Percentiles rank a stretch among this genome's conserved stretches.
Conservation (phyloP, 345 rosid species). For the Bretschneidera sinensis region DNA sequence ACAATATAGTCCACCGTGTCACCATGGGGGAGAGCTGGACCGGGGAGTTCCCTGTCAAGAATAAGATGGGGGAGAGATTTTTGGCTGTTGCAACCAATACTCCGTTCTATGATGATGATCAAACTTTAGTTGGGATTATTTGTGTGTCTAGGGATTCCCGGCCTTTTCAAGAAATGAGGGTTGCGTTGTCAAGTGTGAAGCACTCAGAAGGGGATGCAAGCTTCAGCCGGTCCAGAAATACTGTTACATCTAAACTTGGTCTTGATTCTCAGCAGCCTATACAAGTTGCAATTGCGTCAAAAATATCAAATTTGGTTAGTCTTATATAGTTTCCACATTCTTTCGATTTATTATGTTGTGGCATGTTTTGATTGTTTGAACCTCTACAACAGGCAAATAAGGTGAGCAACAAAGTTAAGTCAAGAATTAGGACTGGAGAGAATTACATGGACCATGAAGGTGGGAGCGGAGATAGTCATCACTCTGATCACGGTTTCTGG, state of each 20-base stretch:
- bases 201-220: constrained; percentile 44
- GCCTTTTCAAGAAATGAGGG: constrained; percentile 41
- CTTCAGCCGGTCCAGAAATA: constrained; percentile 39
- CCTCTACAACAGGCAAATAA: constrained; percentile 58
- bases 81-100: constrained; percentile 58
- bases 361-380: constrained; percentile 28
- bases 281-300: constrained; percentile 84
- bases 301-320: constrained; percentile 87
- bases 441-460: constrained; percentile 52
- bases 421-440: constrained; percentile 60
- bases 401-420: constrained; percentile 82
- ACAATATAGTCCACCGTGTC: constrained; percentile 45
- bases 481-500: constrained; percentile 57
- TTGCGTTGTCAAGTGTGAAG: constrained; percentile 28
- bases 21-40: constrained; percentile 78
- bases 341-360: constrained; percentile 15
- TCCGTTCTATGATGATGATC: constrained; percentile 72
- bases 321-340: constrained; percentile 17
- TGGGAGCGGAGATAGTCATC: constrained; percentile 74
- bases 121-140: constrained; percentile 67
- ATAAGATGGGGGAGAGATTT: constrained; percentile 64
- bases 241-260: constrained; percentile 68
- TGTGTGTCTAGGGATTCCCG: constrained; percentile 61
- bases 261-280: constrained; percentile 89
- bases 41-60: constrained; percentile 86